These are phyloP conservation scores for Ceratocystis destructans DNA, from an alignment of 2,329 filamentous ascomycete species.

Conservation along the genomic window DNA sequence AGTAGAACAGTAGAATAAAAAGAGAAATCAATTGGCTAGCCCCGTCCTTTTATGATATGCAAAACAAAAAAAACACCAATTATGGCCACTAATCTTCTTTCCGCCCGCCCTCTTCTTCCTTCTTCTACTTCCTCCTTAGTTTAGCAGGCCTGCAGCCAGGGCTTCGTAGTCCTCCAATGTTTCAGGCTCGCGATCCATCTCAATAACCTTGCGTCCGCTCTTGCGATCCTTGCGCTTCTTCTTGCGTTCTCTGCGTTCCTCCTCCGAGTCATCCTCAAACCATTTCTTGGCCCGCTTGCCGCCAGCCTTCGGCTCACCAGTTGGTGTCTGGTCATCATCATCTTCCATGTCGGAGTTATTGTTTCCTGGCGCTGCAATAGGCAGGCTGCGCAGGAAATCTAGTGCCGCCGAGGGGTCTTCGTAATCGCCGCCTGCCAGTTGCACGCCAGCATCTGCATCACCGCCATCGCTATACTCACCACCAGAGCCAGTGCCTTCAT, in stretches of 20 bases:
- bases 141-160: constrained; percentile 58
- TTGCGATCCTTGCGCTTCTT: constrained; percentile 32
- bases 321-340: constrained; percentile 29
- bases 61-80: constrained; percentile 24
- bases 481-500: constrained; percentile 18
- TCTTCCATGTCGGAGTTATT: constrained; percentile 27
- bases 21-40: constrained; percentile 13
- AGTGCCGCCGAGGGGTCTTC: constrained; percentile 40
- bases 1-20: not conserved
- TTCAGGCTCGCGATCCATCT: constrained; percentile 55
- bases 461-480: constrained; percentile 1
- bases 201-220: constrained; percentile 42
- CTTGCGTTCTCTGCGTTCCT: constrained; percentile 22
- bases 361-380: constrained; percentile 31
- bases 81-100: not conserved
- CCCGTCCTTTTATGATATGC: constrained; percentile 18
- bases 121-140: constrained; percentile 24
- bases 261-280: constrained; percentile 50
- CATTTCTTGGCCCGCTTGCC: constrained; percentile 63
- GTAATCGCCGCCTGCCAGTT: constrained; percentile 28
- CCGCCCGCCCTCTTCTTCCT: not conserved
- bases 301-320: constrained; percentile 20
- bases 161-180: constrained; percentile 69
- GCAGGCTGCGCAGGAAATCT: constrained; percentile 44
- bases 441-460: constrained; percentile 19